phyloP scores from a whole-genome alignment of 202 grass and related monocot species.

The Schoenoplectus tabernaemontani region DNA sequence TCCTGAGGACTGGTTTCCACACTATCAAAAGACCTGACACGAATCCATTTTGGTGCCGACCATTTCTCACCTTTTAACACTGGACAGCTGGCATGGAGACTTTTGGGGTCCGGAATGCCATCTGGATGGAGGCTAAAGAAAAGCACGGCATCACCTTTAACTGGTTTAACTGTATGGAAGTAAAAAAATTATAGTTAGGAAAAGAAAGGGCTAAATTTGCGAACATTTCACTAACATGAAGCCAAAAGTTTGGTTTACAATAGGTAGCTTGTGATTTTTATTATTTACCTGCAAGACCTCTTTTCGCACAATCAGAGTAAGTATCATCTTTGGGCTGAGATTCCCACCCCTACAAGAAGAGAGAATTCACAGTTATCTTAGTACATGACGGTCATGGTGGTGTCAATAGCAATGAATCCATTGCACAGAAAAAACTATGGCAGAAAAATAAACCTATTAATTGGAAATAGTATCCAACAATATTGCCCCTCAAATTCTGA shows the following conservation, averaged over 20 bases:
- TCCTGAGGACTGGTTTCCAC: not conserved
- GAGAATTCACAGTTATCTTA: not conserved
- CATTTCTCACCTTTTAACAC: slow-evolving; percentile 36
- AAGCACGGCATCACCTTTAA: slow-evolving; percentile 27
- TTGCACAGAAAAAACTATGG: not conserved
- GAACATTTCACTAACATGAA: not conserved
- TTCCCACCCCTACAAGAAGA: slow-evolving; percentile 10
- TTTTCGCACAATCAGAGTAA: slow-evolving; percentile 23
- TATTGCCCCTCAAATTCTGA: not conserved
- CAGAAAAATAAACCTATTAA: not conserved
- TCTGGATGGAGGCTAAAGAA: not conserved
- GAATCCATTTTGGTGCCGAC: slow-evolving; percentile 39
- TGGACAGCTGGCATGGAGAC: slow-evolving; percentile 28
- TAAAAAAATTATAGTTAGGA: not conserved
- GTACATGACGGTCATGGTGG: not conserved
- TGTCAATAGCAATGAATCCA: not conserved
- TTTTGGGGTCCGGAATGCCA: not conserved
- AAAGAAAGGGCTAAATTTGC: not conserved
- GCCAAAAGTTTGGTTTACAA: not conserved
- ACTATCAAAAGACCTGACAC: slow-evolving; percentile 22
- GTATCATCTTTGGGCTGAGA: slow-evolving; percentile 31
- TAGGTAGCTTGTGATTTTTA: not conserved
- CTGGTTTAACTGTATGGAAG: slow-evolving; percentile 29
- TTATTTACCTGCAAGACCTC: not conserved
- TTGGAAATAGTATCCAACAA: not conserved